phyloP scores from a whole-genome alignment of 306 rosid genomes.

The Chamaecrista fasciculata region DNA sequence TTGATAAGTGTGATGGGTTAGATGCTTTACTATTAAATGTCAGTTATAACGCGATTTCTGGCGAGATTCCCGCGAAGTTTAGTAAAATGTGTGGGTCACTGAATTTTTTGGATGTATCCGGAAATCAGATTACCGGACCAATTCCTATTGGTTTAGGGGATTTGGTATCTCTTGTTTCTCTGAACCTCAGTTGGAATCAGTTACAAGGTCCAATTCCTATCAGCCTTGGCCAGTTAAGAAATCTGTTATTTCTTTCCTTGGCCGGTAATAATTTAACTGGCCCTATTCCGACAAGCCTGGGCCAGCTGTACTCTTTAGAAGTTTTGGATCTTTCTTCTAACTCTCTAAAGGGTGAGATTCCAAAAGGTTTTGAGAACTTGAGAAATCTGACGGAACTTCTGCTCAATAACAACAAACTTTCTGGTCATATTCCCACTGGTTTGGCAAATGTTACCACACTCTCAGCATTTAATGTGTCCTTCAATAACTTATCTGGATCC shows the following conservation, averaged over 20 bases:
- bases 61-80: conserved; percentile 52
- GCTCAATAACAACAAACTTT: conserved; percentile 70
- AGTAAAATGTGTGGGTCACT: conserved; percentile 60
- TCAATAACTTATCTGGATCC: conserved; percentile 87
- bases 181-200: conserved; percentile 69
- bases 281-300: conserved; percentile 62
- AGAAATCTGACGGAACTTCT: conserved; percentile 59
- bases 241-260: conserved; percentile 63
- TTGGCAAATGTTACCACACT: conserved; percentile 72
- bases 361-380: conserved; percentile 58
- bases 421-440: conserved; percentile 80
- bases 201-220: conserved; percentile 61
- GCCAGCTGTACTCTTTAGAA: conserved; percentile 58
- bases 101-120: conserved; percentile 67
- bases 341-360: conserved; percentile 76
- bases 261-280: conserved; percentile 65
- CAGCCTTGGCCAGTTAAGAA: conserved; percentile 54
- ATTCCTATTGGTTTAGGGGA: conserved; percentile 52
- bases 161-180: conserved; percentile 50
- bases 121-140: conserved; percentile 57
- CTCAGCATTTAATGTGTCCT: conserved; percentile 73
- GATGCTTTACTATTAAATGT: conserved; percentile 62
- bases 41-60: conserved; percentile 60
- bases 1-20: conserved; percentile 61
- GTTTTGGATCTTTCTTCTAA: conserved; percentile 79